Conservation (phyloP, 768 basidiomycete genomes). For the Mycena albidolilacea region DNA sequence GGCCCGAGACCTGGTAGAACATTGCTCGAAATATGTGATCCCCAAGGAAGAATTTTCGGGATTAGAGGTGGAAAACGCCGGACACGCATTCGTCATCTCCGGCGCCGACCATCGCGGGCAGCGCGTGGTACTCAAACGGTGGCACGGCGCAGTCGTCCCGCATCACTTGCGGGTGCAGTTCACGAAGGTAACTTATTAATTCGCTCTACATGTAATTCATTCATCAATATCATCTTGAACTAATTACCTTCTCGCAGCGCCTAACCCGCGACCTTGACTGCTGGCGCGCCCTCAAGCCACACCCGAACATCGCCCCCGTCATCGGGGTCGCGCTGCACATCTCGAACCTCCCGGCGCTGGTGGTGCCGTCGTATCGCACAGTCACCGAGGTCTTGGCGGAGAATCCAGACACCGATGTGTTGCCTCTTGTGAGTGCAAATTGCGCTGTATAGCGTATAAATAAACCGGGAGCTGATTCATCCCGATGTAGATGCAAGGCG, state of each 20-base stretch:
- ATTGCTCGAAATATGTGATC: constrained; percentile 35
- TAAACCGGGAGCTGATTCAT: neutral
- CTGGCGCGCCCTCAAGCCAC: constrained; percentile 29
- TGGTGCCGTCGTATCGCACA: constrained; percentile 25
- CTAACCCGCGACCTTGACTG: constrained; percentile 31
- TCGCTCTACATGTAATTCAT: neutral
- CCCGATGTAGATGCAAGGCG: constrained; percentile 51
- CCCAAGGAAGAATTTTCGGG: constrained; percentile 5
- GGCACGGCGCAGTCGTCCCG: constrained; percentile 33
- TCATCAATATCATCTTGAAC: neutral
- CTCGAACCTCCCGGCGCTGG: constrained; percentile 36
- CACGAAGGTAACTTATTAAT: constrained; percentile 21
- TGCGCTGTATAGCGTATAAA: neutral
- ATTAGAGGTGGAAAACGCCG: neutral
- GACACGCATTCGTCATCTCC: constrained; percentile 31
- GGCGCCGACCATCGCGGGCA: constrained; percentile 17
- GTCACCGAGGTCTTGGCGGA: neutral
- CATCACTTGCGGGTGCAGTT: constrained; percentile 23
- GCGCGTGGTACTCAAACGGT: constrained; percentile 31
- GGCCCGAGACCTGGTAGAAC: constrained; percentile 34
- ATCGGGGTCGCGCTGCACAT: constrained; percentile 34
- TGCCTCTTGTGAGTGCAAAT: constrained; percentile 14
- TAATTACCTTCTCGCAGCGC: constrained; percentile 17
- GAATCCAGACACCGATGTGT: constrained; percentile 13
- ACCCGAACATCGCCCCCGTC: constrained; percentile 35